Conservation (phyloP, 345 rosid genomes). For the Geranium rotundifolium region DNA sequence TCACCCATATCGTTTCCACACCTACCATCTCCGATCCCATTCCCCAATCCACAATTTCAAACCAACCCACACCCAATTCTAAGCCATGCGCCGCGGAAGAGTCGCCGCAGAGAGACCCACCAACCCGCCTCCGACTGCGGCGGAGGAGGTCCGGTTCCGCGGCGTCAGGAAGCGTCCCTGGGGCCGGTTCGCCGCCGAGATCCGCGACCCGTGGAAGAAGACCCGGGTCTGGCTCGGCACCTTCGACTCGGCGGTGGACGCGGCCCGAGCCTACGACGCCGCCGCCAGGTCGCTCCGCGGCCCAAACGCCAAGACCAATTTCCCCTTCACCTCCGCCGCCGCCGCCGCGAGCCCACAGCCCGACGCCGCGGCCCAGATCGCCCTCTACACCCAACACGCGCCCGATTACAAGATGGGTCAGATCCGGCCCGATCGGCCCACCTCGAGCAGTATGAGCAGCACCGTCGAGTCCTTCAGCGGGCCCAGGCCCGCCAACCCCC, state of each 20-base stretch:
- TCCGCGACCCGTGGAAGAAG: conserved; percentile 98
- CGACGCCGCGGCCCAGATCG: neutral
- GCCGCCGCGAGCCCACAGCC: neutral
- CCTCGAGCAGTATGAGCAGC: conserved; percentile 29
- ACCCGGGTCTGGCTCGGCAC: conserved; percentile 99
- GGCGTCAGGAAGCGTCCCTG: conserved; percentile 87
- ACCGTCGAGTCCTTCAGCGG: conserved; percentile 31
- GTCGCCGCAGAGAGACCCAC: neutral
- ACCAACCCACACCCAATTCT: too few relatives aligned
- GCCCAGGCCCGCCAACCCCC: conserved; percentile 4
- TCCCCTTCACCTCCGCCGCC: conserved; percentile 20
- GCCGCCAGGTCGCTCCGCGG: conserved; percentile 83
- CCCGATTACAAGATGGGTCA: neutral
- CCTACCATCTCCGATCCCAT: too few relatives aligned
- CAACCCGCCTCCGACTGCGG: too few relatives aligned
- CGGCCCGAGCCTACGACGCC: conserved; percentile 81
- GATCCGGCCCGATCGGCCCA: conserved; percentile 11
- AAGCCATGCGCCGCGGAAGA: too few relatives aligned
- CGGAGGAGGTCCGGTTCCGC: conserved; percentile 36
- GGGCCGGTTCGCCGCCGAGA: conserved; percentile 91
- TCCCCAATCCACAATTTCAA: too few relatives aligned
- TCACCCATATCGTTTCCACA: too few relatives aligned
- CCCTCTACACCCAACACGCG: conserved; percentile 1
- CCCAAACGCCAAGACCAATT: conserved; percentile 82
- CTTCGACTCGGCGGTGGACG: conserved; percentile 77